phyloP scores from a whole-genome alignment of 768 basidiomycete genomes.

The Russula sp. region DNA sequence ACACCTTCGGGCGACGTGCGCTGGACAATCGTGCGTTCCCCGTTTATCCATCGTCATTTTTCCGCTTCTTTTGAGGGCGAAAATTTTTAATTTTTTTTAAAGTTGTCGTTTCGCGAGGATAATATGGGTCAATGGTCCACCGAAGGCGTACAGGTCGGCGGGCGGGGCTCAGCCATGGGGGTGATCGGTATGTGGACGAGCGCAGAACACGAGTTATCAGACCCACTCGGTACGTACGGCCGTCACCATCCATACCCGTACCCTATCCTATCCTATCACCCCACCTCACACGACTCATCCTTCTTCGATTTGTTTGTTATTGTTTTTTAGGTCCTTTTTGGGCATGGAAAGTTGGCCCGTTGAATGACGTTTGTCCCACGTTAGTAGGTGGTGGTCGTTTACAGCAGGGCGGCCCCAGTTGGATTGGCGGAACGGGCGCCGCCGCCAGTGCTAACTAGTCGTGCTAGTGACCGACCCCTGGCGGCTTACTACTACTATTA shows the following conservation, averaged over 20 bases:
- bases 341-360: constrained; percentile 42
- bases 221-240: constrained; percentile 47
- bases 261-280: no score
- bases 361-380: background rate
- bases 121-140: constrained; percentile 47
- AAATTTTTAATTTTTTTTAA: background rate
- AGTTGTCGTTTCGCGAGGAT: constrained; percentile 34
- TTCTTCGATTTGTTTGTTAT: background rate
- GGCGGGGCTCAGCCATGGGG: constrained; percentile 51
- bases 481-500: no score
- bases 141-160: constrained; percentile 58
- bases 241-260: no score
- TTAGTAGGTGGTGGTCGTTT: no score
- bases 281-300: background rate
- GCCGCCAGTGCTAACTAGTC: background rate
- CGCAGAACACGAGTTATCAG: constrained; percentile 44
- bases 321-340: constrained; percentile 41
- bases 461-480: no score
- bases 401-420: background rate
- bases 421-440: background rate
- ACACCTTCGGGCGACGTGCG: no score
- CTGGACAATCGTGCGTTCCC: no score
- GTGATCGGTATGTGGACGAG: constrained; percentile 58
- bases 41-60: no score
- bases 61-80: no score